Evolutionary conservation across 2,329 filamentous ascomycete species (phyloP), one percentile per base, ranked within the genome.

Genomic region (Fusarium oligoseptatum): DNA sequence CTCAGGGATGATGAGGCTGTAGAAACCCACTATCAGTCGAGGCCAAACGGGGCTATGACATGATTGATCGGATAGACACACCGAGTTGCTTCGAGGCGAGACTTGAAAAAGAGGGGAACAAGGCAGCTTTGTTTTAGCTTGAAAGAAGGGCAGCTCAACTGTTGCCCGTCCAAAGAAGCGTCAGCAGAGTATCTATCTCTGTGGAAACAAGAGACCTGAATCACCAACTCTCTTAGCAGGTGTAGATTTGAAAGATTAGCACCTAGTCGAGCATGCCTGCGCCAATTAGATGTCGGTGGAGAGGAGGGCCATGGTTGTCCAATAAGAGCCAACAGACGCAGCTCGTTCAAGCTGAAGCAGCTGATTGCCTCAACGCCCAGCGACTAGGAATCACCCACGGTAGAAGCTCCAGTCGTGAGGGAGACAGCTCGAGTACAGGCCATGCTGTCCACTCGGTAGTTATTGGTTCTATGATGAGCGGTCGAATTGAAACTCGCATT

Each of bases 241-340:
- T 68, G 68, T 65, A 56, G 61, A 64, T 56, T 12, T 34, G 2
- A 9, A 6, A 24, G 12, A 29, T 41, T 50, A 7, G 8, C 45
- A 66, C 58, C n/a, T 22, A 36, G 17, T 41, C 32, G 20, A 48
- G 15, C 11, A 14, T 11, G 12, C 41, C 37, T 39, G 11, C 20
- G n/a, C 27, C 22, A 50, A 50, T 56, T 32, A 8, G 12, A 11
- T 12, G 29, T 24, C 15, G n/a, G 20, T 22, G 41, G n/a, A 24
- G 55, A 43, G 37, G 45, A 36, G 32, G 41, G 64, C 6, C 52
- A 24, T 50, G 10, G 29, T 32, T 27, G 11, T 57, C 70, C 57
- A 72, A 72, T 72, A 56, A 58, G 8, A 17, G 12, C 11, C 69
- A 10, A 39, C 37, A 45, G 29, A 27, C 22, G 27, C 5, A 39